These are phyloP conservation scores for Prunus mume DNA, from an alignment of 306 rosid species.

Conservation along the genomic window DNA sequence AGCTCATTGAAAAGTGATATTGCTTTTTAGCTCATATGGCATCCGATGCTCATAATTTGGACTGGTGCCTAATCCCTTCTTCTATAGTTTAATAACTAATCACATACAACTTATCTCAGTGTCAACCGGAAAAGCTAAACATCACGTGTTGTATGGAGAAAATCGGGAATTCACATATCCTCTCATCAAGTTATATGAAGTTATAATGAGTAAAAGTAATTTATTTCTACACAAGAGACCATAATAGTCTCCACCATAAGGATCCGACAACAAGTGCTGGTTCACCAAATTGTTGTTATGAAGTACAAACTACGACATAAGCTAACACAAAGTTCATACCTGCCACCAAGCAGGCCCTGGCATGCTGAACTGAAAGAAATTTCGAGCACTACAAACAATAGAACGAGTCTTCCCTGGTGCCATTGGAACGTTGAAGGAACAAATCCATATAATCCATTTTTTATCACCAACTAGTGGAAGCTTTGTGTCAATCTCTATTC, in stretches of 20 bases:
- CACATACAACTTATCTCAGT: not conserved
- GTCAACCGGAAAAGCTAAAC: not conserved
- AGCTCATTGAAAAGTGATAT: not conserved
- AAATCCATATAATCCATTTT: slow-evolving; percentile 93
- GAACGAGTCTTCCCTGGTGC: slow-evolving; percentile 98
- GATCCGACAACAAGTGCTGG: not conserved
- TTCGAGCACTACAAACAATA: slow-evolving; percentile 94
- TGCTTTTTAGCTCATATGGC: not conserved
- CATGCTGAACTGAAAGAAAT: slow-evolving; percentile 85
- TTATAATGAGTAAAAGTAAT: not conserved
- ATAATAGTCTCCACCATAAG: not conserved
- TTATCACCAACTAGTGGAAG: slow-evolving; percentile 78
- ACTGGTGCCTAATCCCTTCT: not conserved
- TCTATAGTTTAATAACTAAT: not conserved
- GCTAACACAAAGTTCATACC: slow-evolving; percentile 41
- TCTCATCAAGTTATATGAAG: not conserved
- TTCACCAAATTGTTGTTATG: not conserved
- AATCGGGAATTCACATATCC: not conserved
- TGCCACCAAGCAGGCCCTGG: slow-evolving; percentile 99
- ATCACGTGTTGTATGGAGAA: not conserved
- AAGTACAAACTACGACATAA: not conserved
- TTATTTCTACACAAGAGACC: not conserved
- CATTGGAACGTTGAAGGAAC: slow-evolving; percentile 94
- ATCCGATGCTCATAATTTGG: not conserved
- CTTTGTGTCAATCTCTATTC: slow-evolving; percentile 81